These are phyloP conservation scores for Beauveria varroae DNA, from an alignment of 2,329 filamentous ascomycete species.

Conservation along the genomic window DNA sequence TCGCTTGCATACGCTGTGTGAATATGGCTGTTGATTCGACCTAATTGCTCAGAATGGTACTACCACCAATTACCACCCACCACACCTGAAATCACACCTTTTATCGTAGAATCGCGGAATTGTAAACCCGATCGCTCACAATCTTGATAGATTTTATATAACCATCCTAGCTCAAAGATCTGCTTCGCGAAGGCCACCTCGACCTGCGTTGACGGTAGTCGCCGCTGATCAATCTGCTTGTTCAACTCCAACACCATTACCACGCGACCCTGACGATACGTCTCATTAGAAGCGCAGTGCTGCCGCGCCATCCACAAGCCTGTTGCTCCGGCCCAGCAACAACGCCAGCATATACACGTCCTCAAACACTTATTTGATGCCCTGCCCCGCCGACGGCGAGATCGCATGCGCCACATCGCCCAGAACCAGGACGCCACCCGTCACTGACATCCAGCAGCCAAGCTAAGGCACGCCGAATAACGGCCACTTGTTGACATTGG, in stretches of 20 bases:
- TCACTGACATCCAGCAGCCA: slow-evolving; percentile 32
- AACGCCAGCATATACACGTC: slow-evolving; percentile 39
- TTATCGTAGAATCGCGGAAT: neutral
- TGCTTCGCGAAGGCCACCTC: slow-evolving; percentile 16
- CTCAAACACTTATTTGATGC: slow-evolving; percentile 41
- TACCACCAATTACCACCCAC: neutral
- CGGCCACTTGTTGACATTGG: slow-evolving; percentile 38
- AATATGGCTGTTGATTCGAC: no score
- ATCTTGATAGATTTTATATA: slow-evolving; percentile 33
- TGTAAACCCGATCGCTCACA: slow-evolving; percentile 1
- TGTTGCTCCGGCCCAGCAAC: slow-evolving; percentile 23
- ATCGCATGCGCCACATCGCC: slow-evolving; percentile 43
- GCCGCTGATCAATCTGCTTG: slow-evolving; percentile 36
- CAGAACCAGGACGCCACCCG: slow-evolving; percentile 33
- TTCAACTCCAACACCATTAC: slow-evolving; percentile 41
- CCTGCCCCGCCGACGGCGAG: slow-evolving; percentile 39
- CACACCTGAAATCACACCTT: neutral
- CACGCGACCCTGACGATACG: slow-evolving; percentile 38
- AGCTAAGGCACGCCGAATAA: slow-evolving; percentile 42
- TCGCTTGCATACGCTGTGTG: neutral
- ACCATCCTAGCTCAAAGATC: slow-evolving; percentile 32
- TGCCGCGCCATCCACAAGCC: slow-evolving; percentile 18
- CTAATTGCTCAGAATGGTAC: no score
- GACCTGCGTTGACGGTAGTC: slow-evolving; percentile 30
- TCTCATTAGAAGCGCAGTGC: slow-evolving; percentile 37